Evolutionary conservation across 1,284 basidiomycete species (phyloP).

Genomic region (Ganoderma resinaceum): DNA sequence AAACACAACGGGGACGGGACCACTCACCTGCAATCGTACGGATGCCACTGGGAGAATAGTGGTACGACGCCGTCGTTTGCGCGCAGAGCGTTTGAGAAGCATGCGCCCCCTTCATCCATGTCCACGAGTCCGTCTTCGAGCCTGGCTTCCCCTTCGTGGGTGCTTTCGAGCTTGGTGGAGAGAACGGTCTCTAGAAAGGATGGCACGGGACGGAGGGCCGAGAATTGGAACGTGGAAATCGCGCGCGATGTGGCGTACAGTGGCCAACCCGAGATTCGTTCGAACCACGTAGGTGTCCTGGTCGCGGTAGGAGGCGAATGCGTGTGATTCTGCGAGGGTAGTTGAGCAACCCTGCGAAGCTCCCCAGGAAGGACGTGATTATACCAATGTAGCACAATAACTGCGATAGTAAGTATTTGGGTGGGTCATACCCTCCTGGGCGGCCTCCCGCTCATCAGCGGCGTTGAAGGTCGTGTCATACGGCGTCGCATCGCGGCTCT

Average conservation of each 20-base stretch:
- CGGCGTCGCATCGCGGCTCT: slow-evolving; percentile 53
- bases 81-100: slow-evolving; percentile 25
- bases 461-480: slow-evolving; percentile 58
- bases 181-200: slow-evolving; percentile 37
- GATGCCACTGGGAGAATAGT: slow-evolving; percentile 61
- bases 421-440: slow-evolving; percentile 46
- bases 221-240: slow-evolving; percentile 48
- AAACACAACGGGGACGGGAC: neutral
- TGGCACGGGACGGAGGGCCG: slow-evolving; percentile 44
- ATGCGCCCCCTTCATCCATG: slow-evolving; percentile 13
- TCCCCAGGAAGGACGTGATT: slow-evolving; percentile 4
- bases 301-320: neutral
- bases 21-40: slow-evolving; percentile 50
- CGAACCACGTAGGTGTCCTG: slow-evolving; percentile 9
- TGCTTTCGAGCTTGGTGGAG: slow-evolving; percentile 10
- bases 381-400: slow-evolving; percentile 49
- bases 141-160: neutral
- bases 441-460: slow-evolving; percentile 50
- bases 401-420: slow-evolving; percentile 53
- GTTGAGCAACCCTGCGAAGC: neutral
- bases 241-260: slow-evolving; percentile 37
- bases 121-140: slow-evolving; percentile 22
- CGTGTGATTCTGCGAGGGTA: slow-evolving; percentile 3
- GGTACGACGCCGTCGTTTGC: slow-evolving; percentile 60
- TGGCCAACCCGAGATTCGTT: slow-evolving; percentile 25